Conservation (phyloP, 2,329 filamentous ascomycete species). For the Aplosporella prunicola region DNA sequence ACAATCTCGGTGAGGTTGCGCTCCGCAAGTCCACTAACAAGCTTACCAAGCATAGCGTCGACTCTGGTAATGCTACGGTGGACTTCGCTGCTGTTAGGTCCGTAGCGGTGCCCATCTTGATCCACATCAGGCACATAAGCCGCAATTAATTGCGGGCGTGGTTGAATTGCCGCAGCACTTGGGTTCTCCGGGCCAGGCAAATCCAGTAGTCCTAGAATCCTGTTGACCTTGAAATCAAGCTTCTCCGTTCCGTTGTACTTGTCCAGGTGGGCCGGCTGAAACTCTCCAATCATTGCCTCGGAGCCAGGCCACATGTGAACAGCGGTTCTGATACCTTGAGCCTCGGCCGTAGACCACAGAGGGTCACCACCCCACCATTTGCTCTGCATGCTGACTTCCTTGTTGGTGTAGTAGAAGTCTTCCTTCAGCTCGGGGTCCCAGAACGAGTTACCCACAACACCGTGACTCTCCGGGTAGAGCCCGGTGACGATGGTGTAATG, state of each 20-base stretch:
- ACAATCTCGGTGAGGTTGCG: constrained; percentile 84
- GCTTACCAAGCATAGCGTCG: constrained; percentile 68
- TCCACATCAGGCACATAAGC: constrained; percentile 94
- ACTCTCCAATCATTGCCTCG: constrained; percentile 70
- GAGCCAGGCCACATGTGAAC: constrained; percentile 99
- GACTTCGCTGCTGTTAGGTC: constrained; percentile 92
- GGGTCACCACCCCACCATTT: constrained; percentile 97
- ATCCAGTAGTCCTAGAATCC: constrained; percentile 77
- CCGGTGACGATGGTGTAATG: constrained; percentile 92
- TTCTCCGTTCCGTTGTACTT: constrained; percentile 71
- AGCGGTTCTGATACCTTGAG: constrained; percentile 64
- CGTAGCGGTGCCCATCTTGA: constrained; percentile 73
- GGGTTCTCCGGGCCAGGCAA: constrained; percentile 61
- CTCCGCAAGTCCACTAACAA: constrained; percentile 66
- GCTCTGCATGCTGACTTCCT: constrained; percentile 62
- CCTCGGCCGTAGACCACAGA: constrained; percentile 87
- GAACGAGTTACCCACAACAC: constrained; percentile 87
- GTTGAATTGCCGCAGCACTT: constrained; percentile 36
- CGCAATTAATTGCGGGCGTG: constrained; percentile 81
- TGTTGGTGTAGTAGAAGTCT: constrained; percentile 83
- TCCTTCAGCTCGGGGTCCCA: constrained; percentile 71
- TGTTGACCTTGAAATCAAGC: constrained; percentile 64
- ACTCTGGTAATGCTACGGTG: constrained; percentile 65
- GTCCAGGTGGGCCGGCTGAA: constrained; percentile 73
- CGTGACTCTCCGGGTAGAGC: constrained; percentile 84